These are phyloP conservation scores for Skeletonema menzelii DNA, from an alignment of 108 stramenopile genomes.

Conservation along the genomic window DNA sequence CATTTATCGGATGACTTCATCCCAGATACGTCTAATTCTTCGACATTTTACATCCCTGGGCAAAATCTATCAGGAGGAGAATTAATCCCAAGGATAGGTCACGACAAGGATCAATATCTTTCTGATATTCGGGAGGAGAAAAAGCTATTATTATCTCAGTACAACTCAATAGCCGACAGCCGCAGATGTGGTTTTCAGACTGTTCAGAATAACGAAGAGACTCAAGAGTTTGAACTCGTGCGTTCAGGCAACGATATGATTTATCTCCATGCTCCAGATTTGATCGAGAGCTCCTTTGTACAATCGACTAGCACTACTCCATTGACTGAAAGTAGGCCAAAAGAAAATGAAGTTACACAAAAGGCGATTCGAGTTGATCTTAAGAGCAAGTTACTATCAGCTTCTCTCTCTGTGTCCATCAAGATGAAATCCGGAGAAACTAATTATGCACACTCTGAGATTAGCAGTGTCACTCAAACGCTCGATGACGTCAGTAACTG, in stretches of 20 bases:
- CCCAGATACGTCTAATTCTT: constrained; percentile 1
- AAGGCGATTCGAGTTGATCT: not conserved
- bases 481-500: not conserved
- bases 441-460: not conserved
- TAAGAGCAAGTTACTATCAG: not conserved
- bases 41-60: constrained; percentile 2
- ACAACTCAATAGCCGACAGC: not conserved
- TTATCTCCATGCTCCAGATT: constrained; percentile 5
- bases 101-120: not conserved
- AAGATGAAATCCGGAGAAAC: not conserved
- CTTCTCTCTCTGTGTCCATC: not conserved
- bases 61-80: constrained; percentile 2
- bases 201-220: not conserved
- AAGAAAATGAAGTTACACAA: not conserved
- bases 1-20: constrained; percentile 5
- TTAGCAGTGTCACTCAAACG: constrained; percentile 1
- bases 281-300: not conserved
- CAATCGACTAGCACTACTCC: not conserved
- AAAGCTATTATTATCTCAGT: not conserved
- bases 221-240: constrained; percentile 21
- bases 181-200: not conserved
- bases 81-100: not conserved
- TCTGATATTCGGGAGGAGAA: not conserved
- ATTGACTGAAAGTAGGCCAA: not conserved
- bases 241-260: constrained; percentile 2